Evolutionary conservation across 495 filamentous ascomycete species (phyloP).

Genomic region (Podospora pseudopauciseta): DNA sequence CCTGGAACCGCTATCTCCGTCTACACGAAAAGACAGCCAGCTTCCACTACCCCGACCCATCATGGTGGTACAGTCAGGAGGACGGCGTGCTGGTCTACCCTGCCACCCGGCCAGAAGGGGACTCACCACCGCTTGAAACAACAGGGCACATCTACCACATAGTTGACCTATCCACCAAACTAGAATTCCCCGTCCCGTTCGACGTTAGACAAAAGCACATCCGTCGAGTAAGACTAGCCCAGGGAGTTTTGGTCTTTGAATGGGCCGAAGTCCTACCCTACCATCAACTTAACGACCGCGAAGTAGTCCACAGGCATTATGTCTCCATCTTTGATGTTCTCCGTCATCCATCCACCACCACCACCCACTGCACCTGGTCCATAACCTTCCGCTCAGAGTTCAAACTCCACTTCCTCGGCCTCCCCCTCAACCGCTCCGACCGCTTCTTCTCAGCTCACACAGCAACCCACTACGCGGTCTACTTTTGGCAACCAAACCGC

Average conservation of each 20-base stretch:
- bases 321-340: conserved; percentile 59
- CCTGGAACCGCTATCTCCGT: conserved; percentile 56
- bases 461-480: conserved; percentile 60
- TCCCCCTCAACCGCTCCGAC: conserved; percentile 56
- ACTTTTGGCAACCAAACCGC: conserved; percentile 63
- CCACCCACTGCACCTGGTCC: conserved; percentile 35
- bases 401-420: conserved; percentile 61
- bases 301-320: conserved; percentile 60
- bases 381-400: conserved; percentile 61
- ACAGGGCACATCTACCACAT: conserved; percentile 45
- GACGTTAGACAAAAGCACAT: conserved; percentile 52
- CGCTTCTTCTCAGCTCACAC: conserved; percentile 65
- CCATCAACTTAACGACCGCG: conserved; percentile 56
- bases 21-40: conserved; percentile 38
- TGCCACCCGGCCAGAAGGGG: conserved; percentile 23
- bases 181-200: conserved; percentile 52
- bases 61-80: conserved; percentile 56
- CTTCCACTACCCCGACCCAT: conserved; percentile 52
- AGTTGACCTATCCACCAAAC: conserved; percentile 51
- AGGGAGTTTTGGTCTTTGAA: conserved; percentile 57
- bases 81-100: conserved; percentile 59
- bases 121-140: conserved; percentile 14
- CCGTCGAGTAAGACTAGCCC: conserved; percentile 55
- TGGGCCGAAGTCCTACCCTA: conserved; percentile 61
- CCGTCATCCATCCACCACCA: conserved; percentile 16